Percentiles rank a stretch among this genome's conserved stretches.
Conservation (phyloP, 768 basidiomycete genomes). For the Leccinum pellstonianum region DNA sequence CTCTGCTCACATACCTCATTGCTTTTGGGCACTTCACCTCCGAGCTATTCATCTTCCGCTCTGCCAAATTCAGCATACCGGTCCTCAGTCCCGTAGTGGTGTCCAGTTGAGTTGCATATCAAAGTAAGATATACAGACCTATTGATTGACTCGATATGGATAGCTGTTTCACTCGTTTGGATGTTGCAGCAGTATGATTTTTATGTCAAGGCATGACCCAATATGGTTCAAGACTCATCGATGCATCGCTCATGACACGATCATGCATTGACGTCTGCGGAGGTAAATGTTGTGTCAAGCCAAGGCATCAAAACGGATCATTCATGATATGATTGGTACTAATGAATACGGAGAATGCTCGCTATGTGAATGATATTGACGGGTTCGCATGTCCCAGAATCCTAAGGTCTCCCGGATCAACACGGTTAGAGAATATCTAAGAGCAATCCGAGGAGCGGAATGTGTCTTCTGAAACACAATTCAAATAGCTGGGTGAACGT, state of each 20-base stretch:
- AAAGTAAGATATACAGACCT: slow-evolving; percentile 13
- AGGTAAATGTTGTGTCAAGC: slow-evolving; percentile 51
- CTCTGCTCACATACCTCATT: slow-evolving; percentile 83
- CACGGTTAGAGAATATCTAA: background rate
- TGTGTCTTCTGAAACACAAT: slow-evolving; percentile 15
- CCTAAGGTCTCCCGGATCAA: slow-evolving; percentile 10
- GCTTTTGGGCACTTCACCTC: slow-evolving; percentile 88
- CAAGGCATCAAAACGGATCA: slow-evolving; percentile 12
- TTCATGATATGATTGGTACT: background rate
- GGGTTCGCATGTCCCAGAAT: background rate
- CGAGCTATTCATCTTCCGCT: slow-evolving; percentile 80
- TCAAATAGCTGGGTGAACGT: background rate
- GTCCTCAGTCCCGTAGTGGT: slow-evolving; percentile 78
- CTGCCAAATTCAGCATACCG: slow-evolving; percentile 59
- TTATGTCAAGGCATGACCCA: slow-evolving; percentile 53
- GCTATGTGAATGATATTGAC: slow-evolving; percentile 3
- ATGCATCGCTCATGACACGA: background rate
- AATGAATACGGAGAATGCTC: background rate
- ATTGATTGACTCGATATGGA: slow-evolving; percentile 15
- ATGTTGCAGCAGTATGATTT: slow-evolving; percentile 82
- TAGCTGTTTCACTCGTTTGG: slow-evolving; percentile 75
- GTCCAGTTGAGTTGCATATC: slow-evolving; percentile 60
- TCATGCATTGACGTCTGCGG: background rate
- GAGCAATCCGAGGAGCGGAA: slow-evolving; percentile 3
- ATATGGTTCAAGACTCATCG: background rate